Conservation (phyloP, 2,329 filamentous ascomycete species). For the Arachnomyces sp. region DNA sequence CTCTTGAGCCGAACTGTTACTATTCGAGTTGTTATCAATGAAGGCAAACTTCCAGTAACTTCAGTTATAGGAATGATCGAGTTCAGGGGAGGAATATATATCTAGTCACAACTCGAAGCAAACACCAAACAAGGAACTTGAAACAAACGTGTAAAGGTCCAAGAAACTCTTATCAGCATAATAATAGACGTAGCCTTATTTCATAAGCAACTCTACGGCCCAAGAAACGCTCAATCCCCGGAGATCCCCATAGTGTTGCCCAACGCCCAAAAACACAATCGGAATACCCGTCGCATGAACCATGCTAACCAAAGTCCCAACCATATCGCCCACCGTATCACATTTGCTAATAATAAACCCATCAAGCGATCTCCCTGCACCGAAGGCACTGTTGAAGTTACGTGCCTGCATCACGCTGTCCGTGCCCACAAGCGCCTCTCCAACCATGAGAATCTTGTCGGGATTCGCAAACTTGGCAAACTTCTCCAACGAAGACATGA, state of each 20-base stretch:
- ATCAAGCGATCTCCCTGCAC: constrained; percentile 68
- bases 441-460: constrained; percentile 98
- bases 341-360: constrained; percentile 99
- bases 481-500: constrained; percentile 96
- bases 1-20: too few relatives aligned
- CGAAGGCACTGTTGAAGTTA: constrained; percentile 93
- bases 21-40: too few relatives aligned
- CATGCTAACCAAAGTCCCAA: constrained; percentile 89
- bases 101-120: too few relatives aligned
- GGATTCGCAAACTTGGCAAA: constrained; percentile 94
- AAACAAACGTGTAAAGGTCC: too few relatives aligned
- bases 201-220: constrained; percentile 55
- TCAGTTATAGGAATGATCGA: too few relatives aligned
- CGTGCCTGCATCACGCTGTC: constrained; percentile 92
- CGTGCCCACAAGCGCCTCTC: constrained; percentile 84
- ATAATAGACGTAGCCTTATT: constrained; percentile 18
- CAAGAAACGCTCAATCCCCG: constrained; percentile 56
- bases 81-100: too few relatives aligned
- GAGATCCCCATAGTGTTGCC: constrained; percentile 59
- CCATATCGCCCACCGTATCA: constrained; percentile 99
- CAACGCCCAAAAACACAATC: constrained; percentile 78
- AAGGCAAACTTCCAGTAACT: too few relatives aligned
- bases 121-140: too few relatives aligned
- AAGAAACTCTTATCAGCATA: background rate
- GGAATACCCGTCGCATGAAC: constrained; percentile 96